Conservation (phyloP, 768 basidiomycete genomes). For the Leccinum pellstonianum region DNA sequence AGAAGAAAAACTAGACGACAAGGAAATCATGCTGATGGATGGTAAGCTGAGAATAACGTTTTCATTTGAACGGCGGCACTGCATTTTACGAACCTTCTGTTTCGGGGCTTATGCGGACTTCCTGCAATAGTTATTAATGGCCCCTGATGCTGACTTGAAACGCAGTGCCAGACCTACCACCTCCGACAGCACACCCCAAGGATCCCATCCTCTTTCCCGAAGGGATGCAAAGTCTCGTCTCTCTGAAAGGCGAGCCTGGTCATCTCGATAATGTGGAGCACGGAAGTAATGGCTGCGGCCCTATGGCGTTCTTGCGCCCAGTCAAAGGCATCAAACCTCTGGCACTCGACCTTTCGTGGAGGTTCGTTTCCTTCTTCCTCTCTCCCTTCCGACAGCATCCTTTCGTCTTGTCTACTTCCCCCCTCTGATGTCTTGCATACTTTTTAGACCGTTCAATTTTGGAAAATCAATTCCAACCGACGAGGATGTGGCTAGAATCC, state of each 20-base stretch:
- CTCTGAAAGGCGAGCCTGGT: constrained; percentile 18
- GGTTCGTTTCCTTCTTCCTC: constrained; percentile 39
- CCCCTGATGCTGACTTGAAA: constrained; percentile 21
- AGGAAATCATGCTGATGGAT: constrained; percentile 53
- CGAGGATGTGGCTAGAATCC: constrained; percentile 29
- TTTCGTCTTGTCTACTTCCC: background rate
- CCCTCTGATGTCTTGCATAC: constrained; percentile 6
- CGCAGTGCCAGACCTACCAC: constrained; percentile 54
- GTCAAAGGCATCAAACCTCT: constrained; percentile 59
- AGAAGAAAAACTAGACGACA: constrained; percentile 56
- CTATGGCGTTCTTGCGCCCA: constrained; percentile 41
- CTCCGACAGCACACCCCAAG: constrained; percentile 49
- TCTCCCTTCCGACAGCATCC: background rate
- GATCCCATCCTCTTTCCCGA: constrained; percentile 35
- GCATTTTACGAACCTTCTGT: constrained; percentile 12
- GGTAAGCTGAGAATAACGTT: constrained; percentile 37
- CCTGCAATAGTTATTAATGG: constrained; percentile 17
- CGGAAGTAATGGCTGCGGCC: constrained; percentile 3
- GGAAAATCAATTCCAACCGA: constrained; percentile 33
- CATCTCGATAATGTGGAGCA: background rate
- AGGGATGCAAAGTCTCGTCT: constrained; percentile 28
- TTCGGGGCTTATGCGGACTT: constrained; percentile 27
- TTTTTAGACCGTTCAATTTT: constrained; percentile 48
- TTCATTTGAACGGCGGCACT: constrained; percentile 14
- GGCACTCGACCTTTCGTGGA: constrained; percentile 64